These are phyloP conservation scores for Solanum ossicruentum DNA, from an alignment of 257 asterid species.

Conservation along the genomic window DNA sequence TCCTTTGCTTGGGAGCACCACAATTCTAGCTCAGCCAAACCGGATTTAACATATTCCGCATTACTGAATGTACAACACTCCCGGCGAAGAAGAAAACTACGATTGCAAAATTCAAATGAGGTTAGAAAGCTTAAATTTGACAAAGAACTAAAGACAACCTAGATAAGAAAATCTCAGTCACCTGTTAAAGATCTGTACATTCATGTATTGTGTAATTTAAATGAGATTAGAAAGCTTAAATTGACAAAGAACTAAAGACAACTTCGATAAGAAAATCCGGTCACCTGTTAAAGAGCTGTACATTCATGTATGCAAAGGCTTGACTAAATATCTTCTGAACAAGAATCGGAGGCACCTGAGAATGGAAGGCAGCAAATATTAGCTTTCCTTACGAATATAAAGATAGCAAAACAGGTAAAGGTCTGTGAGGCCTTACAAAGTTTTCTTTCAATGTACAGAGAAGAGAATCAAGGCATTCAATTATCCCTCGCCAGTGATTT, in stretches of 20 bases:
- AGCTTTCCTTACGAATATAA: background rate
- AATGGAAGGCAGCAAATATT: background rate
- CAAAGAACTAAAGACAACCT: background rate
- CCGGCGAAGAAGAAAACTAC: conserved; percentile 54
- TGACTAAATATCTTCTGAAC: conserved; percentile 81
- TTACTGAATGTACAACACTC: conserved; percentile 94
- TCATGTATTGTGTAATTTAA: conserved; percentile 19
- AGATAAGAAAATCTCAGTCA: background rate
- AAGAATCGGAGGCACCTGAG: conserved; percentile 83
- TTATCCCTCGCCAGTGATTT: conserved; percentile 80
- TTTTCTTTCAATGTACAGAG: conserved; percentile 72
- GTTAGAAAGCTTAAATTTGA: background rate
- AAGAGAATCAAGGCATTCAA: conserved; percentile 81
- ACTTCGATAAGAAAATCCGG: background rate
- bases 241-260: background rate
- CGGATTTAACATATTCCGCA: conserved; percentile 90
- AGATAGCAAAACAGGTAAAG: background rate
- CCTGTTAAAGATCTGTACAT: conserved; percentile 92
- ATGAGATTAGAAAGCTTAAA: background rate
- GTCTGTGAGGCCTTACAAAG: conserved; percentile 38
- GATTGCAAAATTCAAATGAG: background rate
- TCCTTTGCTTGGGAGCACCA: conserved; percentile 98
- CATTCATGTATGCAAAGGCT: conserved; percentile 66
- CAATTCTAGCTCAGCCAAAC: conserved; percentile 81
- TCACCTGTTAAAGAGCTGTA: conserved; percentile 88